These are phyloP conservation scores for Ambrosia hybrid DNA, from an alignment of 140 eudicot species.

Conservation along the genomic window DNA sequence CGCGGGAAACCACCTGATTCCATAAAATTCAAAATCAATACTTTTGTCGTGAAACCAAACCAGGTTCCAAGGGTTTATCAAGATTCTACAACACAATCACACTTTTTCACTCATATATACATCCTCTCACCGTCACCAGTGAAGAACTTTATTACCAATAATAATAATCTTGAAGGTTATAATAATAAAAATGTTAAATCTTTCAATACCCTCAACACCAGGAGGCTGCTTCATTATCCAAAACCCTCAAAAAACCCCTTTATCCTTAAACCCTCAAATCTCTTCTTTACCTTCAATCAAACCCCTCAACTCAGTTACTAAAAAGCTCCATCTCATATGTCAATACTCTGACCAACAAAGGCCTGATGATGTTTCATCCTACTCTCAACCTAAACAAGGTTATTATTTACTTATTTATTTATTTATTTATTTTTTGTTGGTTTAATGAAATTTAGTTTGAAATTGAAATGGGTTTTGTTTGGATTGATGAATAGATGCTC, in stretches of 20 bases:
- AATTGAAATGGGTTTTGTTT: conserved; percentile 27
- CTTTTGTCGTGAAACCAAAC: too few relatives aligned
- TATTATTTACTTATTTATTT: not conserved
- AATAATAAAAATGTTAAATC: conserved; percentile 38
- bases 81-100: too few relatives aligned
- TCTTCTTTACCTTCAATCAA: conserved; percentile 24
- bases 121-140: not conserved
- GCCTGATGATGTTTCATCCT: too few relatives aligned
- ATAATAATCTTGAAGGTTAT: too few relatives aligned
- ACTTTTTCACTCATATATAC: too few relatives aligned
- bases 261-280: conserved; percentile 15
- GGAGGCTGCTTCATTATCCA: conserved; percentile 23
- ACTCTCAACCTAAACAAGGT: conserved; percentile 43
- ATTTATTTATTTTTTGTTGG: too few relatives aligned
- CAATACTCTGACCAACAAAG: conserved; percentile 48
- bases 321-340: conserved; percentile 29
- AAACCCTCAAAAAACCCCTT: conserved; percentile 48
- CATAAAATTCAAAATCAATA: too few relatives aligned
- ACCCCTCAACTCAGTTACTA: conserved; percentile 25
- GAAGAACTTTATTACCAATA: not conserved
- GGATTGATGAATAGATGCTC: conserved; percentile 34
- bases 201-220: conserved; percentile 32
- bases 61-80: too few relatives aligned
- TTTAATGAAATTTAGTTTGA: not conserved
- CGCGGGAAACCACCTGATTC: too few relatives aligned